Conservation (phyloP, 2,329 filamentous ascomycete species). For the Cordyceps militaris region DNA sequence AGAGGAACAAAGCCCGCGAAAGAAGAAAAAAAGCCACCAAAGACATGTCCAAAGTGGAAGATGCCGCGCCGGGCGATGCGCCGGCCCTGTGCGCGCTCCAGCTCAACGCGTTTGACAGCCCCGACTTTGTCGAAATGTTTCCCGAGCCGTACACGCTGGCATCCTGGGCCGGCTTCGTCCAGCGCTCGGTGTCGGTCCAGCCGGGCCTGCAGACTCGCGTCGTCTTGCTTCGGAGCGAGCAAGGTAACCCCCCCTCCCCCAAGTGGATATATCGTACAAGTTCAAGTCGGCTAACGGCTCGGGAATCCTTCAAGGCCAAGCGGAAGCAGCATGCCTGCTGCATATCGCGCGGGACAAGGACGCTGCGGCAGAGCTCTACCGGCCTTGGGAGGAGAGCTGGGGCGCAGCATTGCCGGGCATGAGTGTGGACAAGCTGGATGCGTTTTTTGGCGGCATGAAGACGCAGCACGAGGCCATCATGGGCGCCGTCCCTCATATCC, state of each 20-base stretch:
- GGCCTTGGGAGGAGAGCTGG: constrained; percentile 2
- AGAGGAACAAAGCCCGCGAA: no score
- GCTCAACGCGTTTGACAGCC: neutral
- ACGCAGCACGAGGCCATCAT: constrained; percentile 15
- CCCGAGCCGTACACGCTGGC: neutral
- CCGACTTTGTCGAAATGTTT: neutral
- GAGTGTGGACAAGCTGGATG: constrained; percentile 12
- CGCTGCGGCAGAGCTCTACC: constrained; percentile 12
- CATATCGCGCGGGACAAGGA: constrained; percentile 12
- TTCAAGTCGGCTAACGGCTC: no score
- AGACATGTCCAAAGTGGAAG: neutral
- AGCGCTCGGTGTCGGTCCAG: no score
- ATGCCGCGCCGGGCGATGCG: neutral
- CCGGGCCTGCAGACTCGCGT: neutral
- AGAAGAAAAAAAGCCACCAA: no score
- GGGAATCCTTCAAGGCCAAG: neutral
- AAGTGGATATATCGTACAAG: neutral
- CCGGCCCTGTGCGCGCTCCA: neutral
- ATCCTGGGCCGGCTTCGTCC: neutral
- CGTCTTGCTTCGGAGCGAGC: neutral
- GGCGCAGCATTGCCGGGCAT: constrained; percentile 12
- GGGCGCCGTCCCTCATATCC: constrained; percentile 15
- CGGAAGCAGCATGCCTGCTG: neutral
- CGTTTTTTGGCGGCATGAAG: constrained; percentile 16
- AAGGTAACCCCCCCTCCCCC: neutral